Evolutionary conservation across 768 basidiomycete genomes (phyloP), one percentile per base, ranked within the genome.

Genomic region (Gloeophyllum trabeum): DNA sequence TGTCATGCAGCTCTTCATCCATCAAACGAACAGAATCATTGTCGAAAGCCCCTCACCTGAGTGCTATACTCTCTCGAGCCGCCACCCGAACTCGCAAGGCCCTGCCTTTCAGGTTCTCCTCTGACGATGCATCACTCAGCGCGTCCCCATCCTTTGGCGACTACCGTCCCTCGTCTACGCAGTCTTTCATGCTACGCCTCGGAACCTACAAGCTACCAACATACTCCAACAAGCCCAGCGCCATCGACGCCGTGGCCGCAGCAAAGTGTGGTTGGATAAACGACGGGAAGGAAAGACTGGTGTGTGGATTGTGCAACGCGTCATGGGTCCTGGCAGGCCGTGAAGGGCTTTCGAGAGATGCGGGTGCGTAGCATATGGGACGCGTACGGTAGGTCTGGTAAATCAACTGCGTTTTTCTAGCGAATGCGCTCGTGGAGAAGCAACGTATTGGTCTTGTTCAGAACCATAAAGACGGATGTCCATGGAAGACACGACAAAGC

Each of bases 251-350:
- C 1, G 84, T 89, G 12, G 78, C 86, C 14, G 86, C 87, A 2
- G 69, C 86, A 0, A 84, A 75, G 56, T 85, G 82, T 53, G 87
- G 87, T 2, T 91, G 87, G 87, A 64, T 72, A 19, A 90, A 90
- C 47, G 78, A 87, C 40, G 83, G 84, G 34, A 87, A 84, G 58
- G 86, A 89, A 45, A 67, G 86, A 37, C 59, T 89, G 16, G 68
- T 81, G 2, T 89, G 86, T 51, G 77, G 77, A 2, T 59, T 88
- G 14, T 89, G 86, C 51, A 65, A 63, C 43, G 67, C 69, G 7
- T 81, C 81, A 24, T 89, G 86, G 86, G 78, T 85, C 4, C 67
- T 87, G 13, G 77, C 66, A 3, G 71, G 76, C 23, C 70, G 73
- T 41, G 76, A 80, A 35, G 78, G 84, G n/a, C 73, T 89, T 75